These are phyloP conservation scores for Kodamaea alishanica DNA, from an alignment of 1,139 yeast genomes.

Conservation along the genomic window DNA sequence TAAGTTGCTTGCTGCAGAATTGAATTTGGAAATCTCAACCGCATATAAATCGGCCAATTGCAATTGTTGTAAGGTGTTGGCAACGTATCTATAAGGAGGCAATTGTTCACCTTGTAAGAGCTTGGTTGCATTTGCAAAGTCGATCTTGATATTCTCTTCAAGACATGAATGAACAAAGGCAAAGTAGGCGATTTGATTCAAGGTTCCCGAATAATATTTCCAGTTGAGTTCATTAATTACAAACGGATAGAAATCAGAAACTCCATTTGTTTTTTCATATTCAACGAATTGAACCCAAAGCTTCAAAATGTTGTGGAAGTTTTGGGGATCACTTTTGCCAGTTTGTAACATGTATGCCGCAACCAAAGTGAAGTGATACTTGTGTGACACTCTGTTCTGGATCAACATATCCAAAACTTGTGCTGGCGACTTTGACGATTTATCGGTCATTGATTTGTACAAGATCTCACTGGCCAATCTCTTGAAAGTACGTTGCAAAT, in stretches of 20 bases:
- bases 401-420: conserved; percentile 28
- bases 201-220: conserved; percentile 12
- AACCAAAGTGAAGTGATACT: conserved; percentile 28
- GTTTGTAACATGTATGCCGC: conserved; percentile 21
- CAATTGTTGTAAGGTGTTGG: conserved; percentile 14
- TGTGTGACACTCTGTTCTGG: conserved; percentile 30
- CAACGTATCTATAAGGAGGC: conserved; percentile 23
- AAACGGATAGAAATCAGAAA: conserved; percentile 11
- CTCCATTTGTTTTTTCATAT: conserved; percentile 13
- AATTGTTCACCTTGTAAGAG: conserved; percentile 28
- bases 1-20: conserved; percentile 11
- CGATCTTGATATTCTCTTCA: conserved; percentile 21
- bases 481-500: conserved; percentile 18
- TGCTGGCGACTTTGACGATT: conserved; percentile 17
- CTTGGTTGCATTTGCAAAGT: conserved; percentile 24
- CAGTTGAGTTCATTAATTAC: conserved; percentile 10
- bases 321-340: conserved; percentile 12
- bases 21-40: conserved; percentile 16
- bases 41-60: conserved; percentile 11
- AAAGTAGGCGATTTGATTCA: conserved; percentile 31
- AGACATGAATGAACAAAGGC: conserved; percentile 33
- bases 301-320: conserved; percentile 25
- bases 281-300: conserved; percentile 38
- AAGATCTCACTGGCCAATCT: conserved; percentile 18
- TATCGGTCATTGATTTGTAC: conserved; percentile 16